Evolutionary conservation across 1,284 basidiomycete genomes (phyloP), one percentile per base, ranked within the genome.

Genomic region (Cryptococcus wingfieldii): DNA sequence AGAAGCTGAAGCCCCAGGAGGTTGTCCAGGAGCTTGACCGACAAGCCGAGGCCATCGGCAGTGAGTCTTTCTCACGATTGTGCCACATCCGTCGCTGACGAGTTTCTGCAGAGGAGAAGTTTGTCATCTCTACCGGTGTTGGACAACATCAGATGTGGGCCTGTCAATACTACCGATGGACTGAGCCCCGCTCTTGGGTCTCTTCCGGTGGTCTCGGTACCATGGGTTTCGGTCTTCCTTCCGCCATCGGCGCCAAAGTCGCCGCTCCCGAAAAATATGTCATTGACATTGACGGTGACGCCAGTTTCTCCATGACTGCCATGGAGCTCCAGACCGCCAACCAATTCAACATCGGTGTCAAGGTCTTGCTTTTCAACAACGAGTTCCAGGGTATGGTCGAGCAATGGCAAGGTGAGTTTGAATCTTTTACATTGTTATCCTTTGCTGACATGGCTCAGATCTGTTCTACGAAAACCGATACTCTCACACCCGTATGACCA

Each of bases 141-240:
- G 96, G 96, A 5, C 95, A 98, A 77, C 95, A 98, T 79, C 95
- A 98, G 79, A 98, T 98, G 95, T 98, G 93, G 93, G 94, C 95
- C 1, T 91, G 90, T 47, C 96, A 98, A 77, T 83, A 89, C 77
- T 98, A 86, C 79, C 83, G 93, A 65, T 98, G 94, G 94, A 88
- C 80, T 58, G 77, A 86, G 51, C 95, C 95, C 0, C 83, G 87
- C 43, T 83, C 89, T 38, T 89, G 94, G 87, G 86, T 98, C 58
- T 93, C 93, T 8, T 95, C 91, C n/a, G 95, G 95, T 66, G 95
- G 95, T 65, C 84, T 98, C 19, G 95, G 95, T 12, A 95, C 91
- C 0, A 98, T 98, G 95, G 96, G 95, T 69, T 98, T 91, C 76
- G 95, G 95, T 72, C 82, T 98, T 0, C 96, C 95, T 2, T 82